Percentiles rank a stretch among this genome's conserved stretches.
phyloP scores from a whole-genome alignment of 805 yeast genomes.

The Kazachstania bromeliacearum region DNA sequence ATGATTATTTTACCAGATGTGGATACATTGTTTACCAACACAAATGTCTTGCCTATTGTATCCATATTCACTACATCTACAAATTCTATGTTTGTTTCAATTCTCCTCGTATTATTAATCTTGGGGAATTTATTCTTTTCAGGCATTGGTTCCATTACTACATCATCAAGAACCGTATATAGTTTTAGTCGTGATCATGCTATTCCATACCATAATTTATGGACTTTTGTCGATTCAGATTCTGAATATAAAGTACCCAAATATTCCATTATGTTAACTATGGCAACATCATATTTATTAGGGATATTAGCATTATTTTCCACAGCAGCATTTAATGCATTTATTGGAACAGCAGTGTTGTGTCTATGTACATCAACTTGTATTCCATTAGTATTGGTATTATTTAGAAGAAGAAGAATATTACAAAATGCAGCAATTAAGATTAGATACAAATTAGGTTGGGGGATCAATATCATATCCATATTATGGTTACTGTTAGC shows the following conservation, averaged over 20 bases:
- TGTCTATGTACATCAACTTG: constrained; percentile 68
- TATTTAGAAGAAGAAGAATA: constrained; percentile 50
- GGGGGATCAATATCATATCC: constrained; percentile 50
- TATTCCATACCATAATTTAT: constrained; percentile 51
- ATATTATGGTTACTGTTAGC: constrained; percentile 53
- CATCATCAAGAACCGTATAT: constrained; percentile 74
- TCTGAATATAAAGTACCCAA: constrained; percentile 55
- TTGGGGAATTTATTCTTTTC: constrained; percentile 66
- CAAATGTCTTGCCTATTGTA: constrained; percentile 69
- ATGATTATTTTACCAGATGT: constrained; percentile 64
- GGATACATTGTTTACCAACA: constrained; percentile 43
- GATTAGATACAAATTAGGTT: constrained; percentile 50
- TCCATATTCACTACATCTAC: constrained; percentile 65
- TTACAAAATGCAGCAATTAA: constrained; percentile 62
- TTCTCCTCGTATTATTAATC: constrained; percentile 55
- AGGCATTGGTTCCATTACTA: constrained; percentile 69
- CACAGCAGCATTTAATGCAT: constrained; percentile 69
- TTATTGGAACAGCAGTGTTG: constrained; percentile 74
- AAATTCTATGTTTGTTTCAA: constrained; percentile 56
- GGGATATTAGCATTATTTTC: constrained; percentile 62
- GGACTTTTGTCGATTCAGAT: constrained; percentile 55
- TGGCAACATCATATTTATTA: constrained; percentile 48
- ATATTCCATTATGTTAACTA: constrained; percentile 57
- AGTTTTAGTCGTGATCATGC: constrained; percentile 81
- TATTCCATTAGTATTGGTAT: constrained; percentile 57